A percentile compares a stretch with the other conserved stretches of the same genome.
These are phyloP conservation scores for Macrophomina tecta DNA, from an alignment of 2,329 filamentous ascomycete species.

Conservation along the genomic window DNA sequence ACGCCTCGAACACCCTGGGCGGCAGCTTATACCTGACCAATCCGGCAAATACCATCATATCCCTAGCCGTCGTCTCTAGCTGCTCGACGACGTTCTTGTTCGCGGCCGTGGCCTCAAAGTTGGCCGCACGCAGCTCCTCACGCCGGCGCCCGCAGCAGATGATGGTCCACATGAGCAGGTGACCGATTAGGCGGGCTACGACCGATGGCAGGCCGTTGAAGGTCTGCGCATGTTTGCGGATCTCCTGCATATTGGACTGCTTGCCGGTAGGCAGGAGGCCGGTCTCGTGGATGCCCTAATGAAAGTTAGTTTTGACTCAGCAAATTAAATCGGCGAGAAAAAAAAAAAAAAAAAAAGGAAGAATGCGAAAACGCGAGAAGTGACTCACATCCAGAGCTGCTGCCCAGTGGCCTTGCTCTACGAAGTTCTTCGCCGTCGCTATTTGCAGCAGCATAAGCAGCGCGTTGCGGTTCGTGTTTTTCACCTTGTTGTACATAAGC, in stretches of 20 bases:
- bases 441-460: slow-evolving; percentile 66
- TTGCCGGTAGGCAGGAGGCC: slow-evolving; percentile 82
- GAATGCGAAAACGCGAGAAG: not conserved
- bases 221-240: slow-evolving; percentile 79
- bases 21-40: slow-evolving; percentile 91
- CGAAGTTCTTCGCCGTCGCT: slow-evolving; percentile 64
- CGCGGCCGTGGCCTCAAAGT: slow-evolving; percentile 73
- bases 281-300: slow-evolving; percentile 67
- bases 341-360: not conserved
- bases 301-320: slow-evolving; percentile 16
- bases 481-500: slow-evolving; percentile 66
- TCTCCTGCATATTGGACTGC: slow-evolving; percentile 74
- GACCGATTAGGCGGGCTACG: slow-evolving; percentile 87
- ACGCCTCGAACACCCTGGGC: slow-evolving; percentile 82
- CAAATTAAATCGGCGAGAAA: not conserved
- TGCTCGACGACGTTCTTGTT: slow-evolving; percentile 64
- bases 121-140: slow-evolving; percentile 67
- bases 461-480: slow-evolving; percentile 62
- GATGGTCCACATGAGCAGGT: slow-evolving; percentile 93
- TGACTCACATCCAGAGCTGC: slow-evolving; percentile 68
- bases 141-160: slow-evolving; percentile 82
- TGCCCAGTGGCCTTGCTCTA: slow-evolving; percentile 65
- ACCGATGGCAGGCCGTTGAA: slow-evolving; percentile 81
- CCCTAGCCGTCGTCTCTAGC: slow-evolving; percentile 80
- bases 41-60: slow-evolving; percentile 92